These are phyloP conservation scores for Cytospora piceae DNA, from an alignment of 2,329 filamentous ascomycete genomes.

Conservation along the genomic window DNA sequence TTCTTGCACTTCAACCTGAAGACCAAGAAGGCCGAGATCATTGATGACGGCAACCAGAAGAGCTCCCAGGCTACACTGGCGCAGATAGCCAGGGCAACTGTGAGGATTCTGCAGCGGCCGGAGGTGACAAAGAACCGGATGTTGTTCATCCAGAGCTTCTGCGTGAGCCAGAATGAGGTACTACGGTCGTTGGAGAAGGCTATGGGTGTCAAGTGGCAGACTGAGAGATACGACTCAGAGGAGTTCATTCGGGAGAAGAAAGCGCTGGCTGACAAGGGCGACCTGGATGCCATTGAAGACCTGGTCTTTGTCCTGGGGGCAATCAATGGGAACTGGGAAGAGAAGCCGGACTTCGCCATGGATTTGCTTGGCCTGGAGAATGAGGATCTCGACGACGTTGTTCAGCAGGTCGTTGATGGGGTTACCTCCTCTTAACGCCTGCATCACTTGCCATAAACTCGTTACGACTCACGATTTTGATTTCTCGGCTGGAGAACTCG, in stretches of 20 bases:
- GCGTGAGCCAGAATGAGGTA: conserved; percentile 43
- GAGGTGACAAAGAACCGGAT: conserved; percentile 41
- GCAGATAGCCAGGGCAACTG: conserved; percentile 41
- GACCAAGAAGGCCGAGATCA: conserved; percentile 39
- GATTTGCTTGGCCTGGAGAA: conserved; percentile 50
- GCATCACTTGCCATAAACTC: conserved; percentile 25
- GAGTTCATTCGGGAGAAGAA: conserved; percentile 46
- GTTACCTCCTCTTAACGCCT: background rate
- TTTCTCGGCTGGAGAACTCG: conserved; percentile 46
- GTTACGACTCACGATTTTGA: conserved; percentile 30
- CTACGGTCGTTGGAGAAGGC: conserved; percentile 41
- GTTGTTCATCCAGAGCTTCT: conserved; percentile 47
- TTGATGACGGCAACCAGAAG: conserved; percentile 39
- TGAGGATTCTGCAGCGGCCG: conserved; percentile 37
- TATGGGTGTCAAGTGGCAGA: conserved; percentile 38
- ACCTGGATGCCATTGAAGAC: conserved; percentile 47
- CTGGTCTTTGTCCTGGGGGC: conserved; percentile 55
- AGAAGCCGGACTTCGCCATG: conserved; percentile 51
- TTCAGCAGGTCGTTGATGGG: conserved; percentile 40
- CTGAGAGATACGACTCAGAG: conserved; percentile 42
- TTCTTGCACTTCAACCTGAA: conserved; percentile 44
- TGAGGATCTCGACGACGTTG: conserved; percentile 49
- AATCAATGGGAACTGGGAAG: conserved; percentile 53
- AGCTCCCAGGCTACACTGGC: conserved; percentile 43
- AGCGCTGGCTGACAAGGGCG: conserved; percentile 43